These are phyloP conservation scores for Leishmania gerbilli DNA, from an alignment of 208 protist species.

Conservation along the genomic window DNA sequence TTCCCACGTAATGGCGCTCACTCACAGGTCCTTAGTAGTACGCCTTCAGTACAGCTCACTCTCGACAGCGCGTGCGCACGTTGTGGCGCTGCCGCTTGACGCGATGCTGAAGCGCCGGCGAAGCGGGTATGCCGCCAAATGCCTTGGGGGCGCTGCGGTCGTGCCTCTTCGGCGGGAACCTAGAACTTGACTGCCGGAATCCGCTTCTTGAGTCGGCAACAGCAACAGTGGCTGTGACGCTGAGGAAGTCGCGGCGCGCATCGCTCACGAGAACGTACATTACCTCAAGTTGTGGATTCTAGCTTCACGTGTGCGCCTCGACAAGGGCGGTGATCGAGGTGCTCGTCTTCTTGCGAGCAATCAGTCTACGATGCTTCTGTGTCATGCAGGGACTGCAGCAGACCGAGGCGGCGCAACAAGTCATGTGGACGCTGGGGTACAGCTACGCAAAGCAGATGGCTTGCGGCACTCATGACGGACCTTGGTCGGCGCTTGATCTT, in stretches of 20 bases:
- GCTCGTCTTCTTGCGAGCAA: not conserved
- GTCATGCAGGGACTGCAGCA: not conserved
- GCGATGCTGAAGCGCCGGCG: not conserved
- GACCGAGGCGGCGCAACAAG: not conserved
- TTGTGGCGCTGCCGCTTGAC: not conserved
- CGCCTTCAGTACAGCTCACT: not conserved
- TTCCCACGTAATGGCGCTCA: not conserved
- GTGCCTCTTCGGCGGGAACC: not conserved
- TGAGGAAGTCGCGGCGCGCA: not conserved
- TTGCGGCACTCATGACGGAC: not conserved
- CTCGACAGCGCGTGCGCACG: not conserved
- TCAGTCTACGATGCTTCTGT: not conserved
- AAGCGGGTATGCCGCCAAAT: not conserved
- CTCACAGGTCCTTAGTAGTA: not conserved
- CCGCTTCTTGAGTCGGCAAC: not conserved
- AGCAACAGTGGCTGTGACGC: not conserved
- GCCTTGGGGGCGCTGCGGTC: not conserved
- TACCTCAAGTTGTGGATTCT: not conserved
- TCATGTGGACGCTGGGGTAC: not conserved
- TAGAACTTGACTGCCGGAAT: not conserved
- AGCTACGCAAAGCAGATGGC: not conserved
- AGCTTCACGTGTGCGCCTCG: not conserved
- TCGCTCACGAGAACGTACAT: not conserved
- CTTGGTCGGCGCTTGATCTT: not conserved
- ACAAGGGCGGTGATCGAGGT: not conserved